Evolutionary conservation across 2,329 filamentous ascomycete species (phyloP).

Genomic region (Hypoxylon sp.): DNA sequence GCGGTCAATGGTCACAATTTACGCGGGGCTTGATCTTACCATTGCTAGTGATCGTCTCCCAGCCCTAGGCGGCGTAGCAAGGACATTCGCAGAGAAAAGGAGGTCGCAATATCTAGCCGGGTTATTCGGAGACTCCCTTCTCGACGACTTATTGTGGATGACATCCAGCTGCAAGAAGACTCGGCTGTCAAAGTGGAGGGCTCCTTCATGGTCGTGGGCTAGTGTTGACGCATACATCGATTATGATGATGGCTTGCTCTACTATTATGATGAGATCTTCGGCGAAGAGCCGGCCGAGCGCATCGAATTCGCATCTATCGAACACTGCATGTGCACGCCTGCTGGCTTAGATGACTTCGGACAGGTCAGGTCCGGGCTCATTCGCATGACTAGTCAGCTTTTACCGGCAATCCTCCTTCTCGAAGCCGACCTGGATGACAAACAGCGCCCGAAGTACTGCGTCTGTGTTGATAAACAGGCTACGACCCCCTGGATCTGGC

Average conservation of each 20-base stretch:
- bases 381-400: constrained; percentile 9
- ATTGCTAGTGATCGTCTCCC: constrained; percentile 3
- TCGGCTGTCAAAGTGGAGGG: constrained; percentile 6
- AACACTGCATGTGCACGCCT: neutral
- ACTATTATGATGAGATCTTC: constrained; percentile 3
- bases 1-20: constrained; percentile 10
- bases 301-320: constrained; percentile 5
- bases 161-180: constrained; percentile 2
- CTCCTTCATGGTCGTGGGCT: constrained; percentile 15
- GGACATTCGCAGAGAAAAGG: constrained; percentile 8
- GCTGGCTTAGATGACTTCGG: constrained; percentile 13
- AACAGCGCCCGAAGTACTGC: neutral
- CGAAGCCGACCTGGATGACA: neutral
- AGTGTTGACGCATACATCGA: constrained; percentile 1
- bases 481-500: constrained; percentile 4
- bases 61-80: constrained; percentile 7
- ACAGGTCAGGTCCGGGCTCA: constrained; percentile 3
- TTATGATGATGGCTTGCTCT: constrained; percentile 6
- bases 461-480: neutral
- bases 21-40: constrained; percentile 2
- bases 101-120: constrained; percentile 7
- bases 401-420: constrained; percentile 9
- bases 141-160: constrained; percentile 11
- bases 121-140: constrained; percentile 6
- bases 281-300: neutral